These are phyloP conservation scores for Solanum arcanum DNA, from an alignment of 257 asterid genomes.

Conservation along the genomic window DNA sequence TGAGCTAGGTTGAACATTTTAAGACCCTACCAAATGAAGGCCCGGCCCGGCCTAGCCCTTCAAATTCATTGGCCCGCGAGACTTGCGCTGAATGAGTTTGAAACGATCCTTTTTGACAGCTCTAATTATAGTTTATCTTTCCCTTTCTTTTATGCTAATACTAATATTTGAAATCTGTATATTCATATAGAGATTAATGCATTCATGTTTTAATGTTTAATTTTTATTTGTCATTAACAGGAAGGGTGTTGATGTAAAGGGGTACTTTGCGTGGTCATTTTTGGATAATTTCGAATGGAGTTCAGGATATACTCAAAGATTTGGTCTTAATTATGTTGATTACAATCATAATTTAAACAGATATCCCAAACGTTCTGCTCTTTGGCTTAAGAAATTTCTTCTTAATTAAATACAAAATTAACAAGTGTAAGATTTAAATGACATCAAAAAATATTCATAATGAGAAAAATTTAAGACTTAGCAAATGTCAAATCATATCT, in stretches of 20 bases:
- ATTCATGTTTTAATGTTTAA: neutral
- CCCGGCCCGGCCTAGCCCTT: too few relatives aligned
- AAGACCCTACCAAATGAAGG: too few relatives aligned
- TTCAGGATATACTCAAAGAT: constrained; percentile 22
- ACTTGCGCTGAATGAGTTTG: too few relatives aligned
- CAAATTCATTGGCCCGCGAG: too few relatives aligned
- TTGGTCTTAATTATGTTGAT: constrained; percentile 28
- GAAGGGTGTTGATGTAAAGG: constrained; percentile 33
- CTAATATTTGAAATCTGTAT: neutral
- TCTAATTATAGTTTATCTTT: neutral
- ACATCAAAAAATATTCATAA: too few relatives aligned
- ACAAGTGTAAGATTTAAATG: too few relatives aligned
- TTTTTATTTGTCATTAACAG: constrained; percentile 2
- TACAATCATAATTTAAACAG: constrained; percentile 20
- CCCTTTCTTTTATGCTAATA: neutral
- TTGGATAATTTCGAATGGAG: constrained; percentile 34
- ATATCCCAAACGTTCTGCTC: constrained; percentile 23
- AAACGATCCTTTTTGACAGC: too few relatives aligned
- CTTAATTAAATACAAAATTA: neutral
- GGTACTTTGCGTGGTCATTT: constrained; percentile 39
- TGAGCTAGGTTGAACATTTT: too few relatives aligned
- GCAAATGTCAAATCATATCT: too few relatives aligned
- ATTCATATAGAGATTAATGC: too few relatives aligned
- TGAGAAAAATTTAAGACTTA: too few relatives aligned
- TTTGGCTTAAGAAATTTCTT: constrained; percentile 22